These are phyloP conservation scores for Clavariopsis aquatica DNA, from an alignment of 495 filamentous ascomycete species.

Conservation along the genomic window DNA sequence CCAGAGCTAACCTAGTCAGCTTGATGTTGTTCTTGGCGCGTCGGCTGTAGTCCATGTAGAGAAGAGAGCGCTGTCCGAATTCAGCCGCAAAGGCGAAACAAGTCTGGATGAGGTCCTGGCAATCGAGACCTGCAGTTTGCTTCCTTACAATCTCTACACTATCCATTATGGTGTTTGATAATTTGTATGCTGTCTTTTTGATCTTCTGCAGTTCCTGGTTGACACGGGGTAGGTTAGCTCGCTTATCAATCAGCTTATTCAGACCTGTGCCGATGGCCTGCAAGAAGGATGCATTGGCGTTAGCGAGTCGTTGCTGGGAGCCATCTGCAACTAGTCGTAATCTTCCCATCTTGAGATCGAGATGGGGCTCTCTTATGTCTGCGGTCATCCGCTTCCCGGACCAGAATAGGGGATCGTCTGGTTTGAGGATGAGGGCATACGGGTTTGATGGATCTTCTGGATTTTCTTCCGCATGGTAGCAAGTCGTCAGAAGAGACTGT, in stretches of 20 bases:
- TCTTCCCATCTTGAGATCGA: conserved; percentile 83
- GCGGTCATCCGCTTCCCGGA: conserved; percentile 73
- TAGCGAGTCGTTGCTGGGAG: conserved; percentile 72
- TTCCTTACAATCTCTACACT: conserved; percentile 88
- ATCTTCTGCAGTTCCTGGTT: conserved; percentile 91
- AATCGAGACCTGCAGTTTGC: conserved; percentile 81
- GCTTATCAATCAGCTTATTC: conserved; percentile 83
- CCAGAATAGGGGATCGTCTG: conserved; percentile 79
- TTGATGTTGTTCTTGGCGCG: conserved; percentile 95
- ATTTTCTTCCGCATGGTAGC: conserved; percentile 73
- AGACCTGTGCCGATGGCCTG: conserved; percentile 77
- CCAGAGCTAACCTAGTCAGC: conserved; percentile 85
- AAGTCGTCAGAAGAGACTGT: conserved; percentile 80
- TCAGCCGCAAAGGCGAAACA: conserved; percentile 98
- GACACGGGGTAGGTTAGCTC: conserved; percentile 90
- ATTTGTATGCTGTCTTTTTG: conserved; percentile 90
- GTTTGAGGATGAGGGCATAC: conserved; percentile 82
- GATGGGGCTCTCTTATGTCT: conserved; percentile 70
- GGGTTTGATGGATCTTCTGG: conserved; percentile 70
- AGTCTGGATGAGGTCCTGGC: conserved; percentile 95
- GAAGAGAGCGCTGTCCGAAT: conserved; percentile 89
- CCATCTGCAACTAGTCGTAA: conserved; percentile 89
- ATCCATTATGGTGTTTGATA: conserved; percentile 99
- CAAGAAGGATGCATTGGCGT: conserved; percentile 73
- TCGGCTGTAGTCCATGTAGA: conserved; percentile 90